These are phyloP conservation scores for Zostera marina DNA, from an alignment of 116 monocot genomes.

Conservation along the genomic window DNA sequence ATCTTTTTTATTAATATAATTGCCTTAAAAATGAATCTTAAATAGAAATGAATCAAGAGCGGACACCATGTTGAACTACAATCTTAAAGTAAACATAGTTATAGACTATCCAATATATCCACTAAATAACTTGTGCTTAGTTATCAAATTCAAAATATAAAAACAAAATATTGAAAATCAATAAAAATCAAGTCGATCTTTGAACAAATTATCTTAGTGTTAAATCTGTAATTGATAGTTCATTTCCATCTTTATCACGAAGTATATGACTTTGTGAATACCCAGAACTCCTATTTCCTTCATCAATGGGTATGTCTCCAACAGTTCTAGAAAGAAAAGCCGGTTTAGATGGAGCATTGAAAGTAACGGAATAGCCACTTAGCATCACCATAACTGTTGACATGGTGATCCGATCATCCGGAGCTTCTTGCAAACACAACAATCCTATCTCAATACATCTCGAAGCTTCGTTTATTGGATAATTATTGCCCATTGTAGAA, in stretches of 20 bases:
- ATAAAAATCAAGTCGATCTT: no score
- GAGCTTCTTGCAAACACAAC: constrained; percentile 3
- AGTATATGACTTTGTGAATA: background rate
- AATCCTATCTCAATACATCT: constrained; percentile 6
- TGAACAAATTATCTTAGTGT: no score
- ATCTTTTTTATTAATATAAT: no score
- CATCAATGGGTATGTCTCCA: no score
- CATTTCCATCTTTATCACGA: background rate
- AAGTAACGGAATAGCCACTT: background rate
- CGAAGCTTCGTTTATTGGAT: background rate
- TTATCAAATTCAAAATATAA: no score
- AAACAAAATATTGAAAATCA: no score
- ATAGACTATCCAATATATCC: no score
- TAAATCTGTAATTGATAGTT: constrained; percentile 2
- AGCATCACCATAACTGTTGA: background rate
- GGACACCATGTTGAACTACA: no score
- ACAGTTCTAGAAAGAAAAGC: background rate
- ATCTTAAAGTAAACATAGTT: no score
- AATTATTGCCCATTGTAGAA: background rate
- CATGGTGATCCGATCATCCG: background rate
- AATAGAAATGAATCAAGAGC: no score
- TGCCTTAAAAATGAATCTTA: no score
- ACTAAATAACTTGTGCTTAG: no score
- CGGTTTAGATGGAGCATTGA: background rate
- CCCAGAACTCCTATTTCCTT: background rate